Evolutionary conservation across 208 protist species (phyloP), one percentile per base, ranked within the genome.

Genomic region (Blechomonas ayalai): DNA sequence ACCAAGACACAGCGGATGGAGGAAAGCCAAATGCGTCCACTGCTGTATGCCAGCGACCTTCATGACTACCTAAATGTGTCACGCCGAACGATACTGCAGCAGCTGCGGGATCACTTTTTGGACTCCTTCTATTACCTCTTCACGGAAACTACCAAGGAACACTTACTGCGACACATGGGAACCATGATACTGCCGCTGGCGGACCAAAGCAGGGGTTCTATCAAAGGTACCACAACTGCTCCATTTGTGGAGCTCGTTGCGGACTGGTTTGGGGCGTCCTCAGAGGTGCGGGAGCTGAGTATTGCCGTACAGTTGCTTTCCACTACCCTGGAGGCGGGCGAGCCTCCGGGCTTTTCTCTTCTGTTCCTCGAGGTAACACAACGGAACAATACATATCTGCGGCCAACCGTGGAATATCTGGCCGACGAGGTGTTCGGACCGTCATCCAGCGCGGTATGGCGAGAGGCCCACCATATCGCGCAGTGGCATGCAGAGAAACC

Each of bases 261-360:
- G 9, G 52, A 59, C 9, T 51, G 49, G 12, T 72, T 86, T 40
- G 28, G 40, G 1, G 32, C 22, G 15, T 61, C 56, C 15, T 8
- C 22, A 4, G 24, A 10, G 6, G 36, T 92, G 15, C 79, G 76
- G 4, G 52, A 73, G 48, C 38, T 62, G 29, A 53, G 63, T 20
- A 64, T 87, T 20, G 77, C 80, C 0, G 42, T 73, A 15, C 67
- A 71, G 35, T 62, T 90, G 15, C 28, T 86, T 23, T 26, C 63
- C 44, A 48, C 48, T 10, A 40, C 77, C 16, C 45, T 92, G 41
- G 54, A 76, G 51, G 67, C 66, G 13, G 73, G 77, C 25, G 65
- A 69, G 26, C 74, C 80, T 12, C 63, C 86, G 29, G 84, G 80
- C 9, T 88, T 92, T 25, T 78, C 80, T 10, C 52, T 92, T 7